Base-by-base conservation (phyloP, 805 yeast genomes). In the Candida xyloterini region DNA sequence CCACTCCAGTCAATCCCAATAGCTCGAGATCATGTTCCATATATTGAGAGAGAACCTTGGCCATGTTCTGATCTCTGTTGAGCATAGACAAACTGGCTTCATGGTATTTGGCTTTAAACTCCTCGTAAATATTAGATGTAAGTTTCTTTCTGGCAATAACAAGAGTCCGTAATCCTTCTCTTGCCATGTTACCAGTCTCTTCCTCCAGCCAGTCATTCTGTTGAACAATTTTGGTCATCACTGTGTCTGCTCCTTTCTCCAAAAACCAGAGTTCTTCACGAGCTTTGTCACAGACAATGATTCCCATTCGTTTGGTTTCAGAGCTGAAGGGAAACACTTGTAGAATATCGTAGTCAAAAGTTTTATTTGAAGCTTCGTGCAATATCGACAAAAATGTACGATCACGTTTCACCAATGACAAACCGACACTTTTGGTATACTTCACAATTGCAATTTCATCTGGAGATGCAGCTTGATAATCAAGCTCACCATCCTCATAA, bases 381-480 rank as follows among this genome's bases (percentile, higher is more conserved):
- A 77, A 56, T 33, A 93, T 63, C 0, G 86, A 71, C 50, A 93
- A 74, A 6, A 81, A 76, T 40, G 74, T 74, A 42, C 99, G 76
- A 60, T 93, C 99, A 53, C 99, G 78, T 54, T 78, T 81, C 44
- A 78, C 72, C 31, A 93, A 70, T 7, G 89, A 76, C 25, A 93
- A 68, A 0, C 99, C 99, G 22, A 90, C 91, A 2, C 69, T 60
- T 48, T 88, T 95, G 1, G 96, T 86, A 66, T 88, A 93, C 55
- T 83, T 83, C 14, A 93, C 98, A 47, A 93, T 93, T 21, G 99
- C 99, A 51, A 93, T 81, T 60, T 93, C 99, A 67, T 93, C 99
- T 0, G 99, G 99, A 0, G 97, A 90, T 0, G 98, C 97, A 0
- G 99, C 99, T 64, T 93, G 99, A 59, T 90, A 93, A 2, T 88